These are phyloP conservation scores for Geranium rotundifolium DNA, from an alignment of 345 rosid genomes.

Conservation along the genomic window DNA sequence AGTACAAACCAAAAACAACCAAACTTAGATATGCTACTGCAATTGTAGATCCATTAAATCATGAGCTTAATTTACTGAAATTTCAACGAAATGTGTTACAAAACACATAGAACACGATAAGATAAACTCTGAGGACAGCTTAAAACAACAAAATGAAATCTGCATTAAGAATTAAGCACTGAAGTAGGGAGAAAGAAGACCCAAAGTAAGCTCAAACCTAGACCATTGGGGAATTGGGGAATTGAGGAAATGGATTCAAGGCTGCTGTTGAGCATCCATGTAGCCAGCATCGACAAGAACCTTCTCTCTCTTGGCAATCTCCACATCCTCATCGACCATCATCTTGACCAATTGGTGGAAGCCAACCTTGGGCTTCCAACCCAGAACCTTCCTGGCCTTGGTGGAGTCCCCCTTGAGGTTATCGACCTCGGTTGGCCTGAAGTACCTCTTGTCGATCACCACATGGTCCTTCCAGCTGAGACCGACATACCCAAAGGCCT, in stretches of 20 bases:
- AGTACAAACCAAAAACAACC: too few relatives aligned
- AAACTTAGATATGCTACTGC: neutral
- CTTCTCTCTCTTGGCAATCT: conserved; percentile 79
- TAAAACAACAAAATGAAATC: neutral
- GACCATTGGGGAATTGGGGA: neutral
- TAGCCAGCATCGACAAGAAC: conserved; percentile 89
- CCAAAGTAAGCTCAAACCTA: neutral
- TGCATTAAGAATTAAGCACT: neutral
- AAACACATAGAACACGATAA: neutral
- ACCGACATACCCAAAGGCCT: conserved; percentile 55
- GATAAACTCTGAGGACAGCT: neutral
- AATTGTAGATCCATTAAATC: neutral
- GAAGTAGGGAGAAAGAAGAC: neutral
- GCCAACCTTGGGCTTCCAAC: conserved; percentile 74
- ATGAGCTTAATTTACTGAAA: neutral
- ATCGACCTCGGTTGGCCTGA: conserved; percentile 52
- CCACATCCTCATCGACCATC: conserved; percentile 86
- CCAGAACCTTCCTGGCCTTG: conserved; percentile 42
- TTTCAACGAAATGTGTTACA: neutral
- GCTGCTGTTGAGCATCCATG: conserved; percentile 81
- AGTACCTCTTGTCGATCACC: conserved; percentile 50
- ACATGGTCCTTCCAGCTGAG: conserved; percentile 53
- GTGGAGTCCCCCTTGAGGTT: conserved; percentile 49
- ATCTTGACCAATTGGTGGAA: conserved; percentile 78
- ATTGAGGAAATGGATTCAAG: conserved; percentile 16